Evolutionary conservation across 768 basidiomycete species (phyloP), one percentile per base, ranked within the genome.

Genomic region (Tremella fuciformis): DNA sequence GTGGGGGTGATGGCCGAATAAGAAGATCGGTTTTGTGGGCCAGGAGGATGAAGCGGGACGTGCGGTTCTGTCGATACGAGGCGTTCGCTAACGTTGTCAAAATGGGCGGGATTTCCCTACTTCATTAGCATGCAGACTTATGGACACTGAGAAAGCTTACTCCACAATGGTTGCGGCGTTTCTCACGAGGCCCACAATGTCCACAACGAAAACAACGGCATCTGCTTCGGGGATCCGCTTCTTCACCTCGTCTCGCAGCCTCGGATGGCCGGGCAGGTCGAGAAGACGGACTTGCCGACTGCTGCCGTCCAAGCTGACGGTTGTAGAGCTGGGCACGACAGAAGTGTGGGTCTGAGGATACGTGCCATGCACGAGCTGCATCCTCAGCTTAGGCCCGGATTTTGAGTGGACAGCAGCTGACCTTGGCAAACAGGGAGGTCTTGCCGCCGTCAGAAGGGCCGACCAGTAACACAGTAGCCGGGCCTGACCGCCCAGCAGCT

Each of bases 261-360:
- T 60, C 13, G 73, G 71, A 60, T 76, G 75, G 22, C 75, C 75
- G 25, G 75, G 75, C 1, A 76, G 25, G 48, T 76, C 75, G 8
- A 73, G 55, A 40, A 76, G 50, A 16, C 58, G 42, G 37, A 76
- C 55, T 9, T 50, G 44, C 29, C 59, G 62, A 9, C 24, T 34
- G 18, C 47, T 50, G 7, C 34, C 25, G 1, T 39, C 54, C 52
- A 70, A 44, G 4, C 57, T 37, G 52, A 74, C 65, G 13, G 73
- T 64, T 3, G 68, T 69, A 3, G 54, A 63, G 55, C 63, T 66
- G 2, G 70, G 55, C 7, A 53, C 50, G 24, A 73, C 50, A 13
- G 74, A 75, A 6, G 74, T 71, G 34, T 71, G 70, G 18, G 74
- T 76, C 47, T 68, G 63, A 2, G 70, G 57, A 19, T 57, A 60